These are phyloP conservation scores for Saturnispora diversa DNA, from an alignment of 805 yeast genomes.

Conservation along the genomic window DNA sequence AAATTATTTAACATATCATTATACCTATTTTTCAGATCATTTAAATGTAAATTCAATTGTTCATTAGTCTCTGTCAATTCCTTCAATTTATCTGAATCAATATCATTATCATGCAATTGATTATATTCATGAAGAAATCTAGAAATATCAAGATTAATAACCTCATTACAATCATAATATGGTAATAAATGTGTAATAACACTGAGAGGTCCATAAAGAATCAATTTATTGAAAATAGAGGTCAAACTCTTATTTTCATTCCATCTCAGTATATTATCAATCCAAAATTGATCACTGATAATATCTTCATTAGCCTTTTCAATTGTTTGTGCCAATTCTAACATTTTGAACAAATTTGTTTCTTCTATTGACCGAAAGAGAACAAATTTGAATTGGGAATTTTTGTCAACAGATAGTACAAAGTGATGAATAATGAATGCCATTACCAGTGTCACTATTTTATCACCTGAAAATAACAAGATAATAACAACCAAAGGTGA, in stretches of 20 bases:
- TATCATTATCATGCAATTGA: not conserved
- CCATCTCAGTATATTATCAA: not conserved
- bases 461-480: slow-evolving; percentile 4
- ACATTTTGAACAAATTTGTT: not conserved
- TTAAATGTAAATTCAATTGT: slow-evolving; percentile 2
- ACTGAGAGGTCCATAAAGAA: slow-evolving; percentile 7
- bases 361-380: slow-evolving; percentile 7
- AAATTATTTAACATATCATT: slow-evolving; percentile 26
- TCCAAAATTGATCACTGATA: slow-evolving; percentile 1
- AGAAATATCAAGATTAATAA: not conserved
- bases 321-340: not conserved
- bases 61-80: not conserved
- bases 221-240: not conserved
- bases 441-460: not conserved
- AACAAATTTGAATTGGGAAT: not conserved
- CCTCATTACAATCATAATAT: not conserved
- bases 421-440: slow-evolving; percentile 5
- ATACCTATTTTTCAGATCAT: slow-evolving; percentile 16
- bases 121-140: slow-evolving; percentile 2
- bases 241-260: not conserved
- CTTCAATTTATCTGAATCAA: not conserved
- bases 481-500: slow-evolving; percentile 1
- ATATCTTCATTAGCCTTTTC: not conserved
- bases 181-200: not conserved
- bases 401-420: not conserved